Conservation (phyloP, 176 grass and related monocot genomes). For the Raddia distichophylla region DNA sequence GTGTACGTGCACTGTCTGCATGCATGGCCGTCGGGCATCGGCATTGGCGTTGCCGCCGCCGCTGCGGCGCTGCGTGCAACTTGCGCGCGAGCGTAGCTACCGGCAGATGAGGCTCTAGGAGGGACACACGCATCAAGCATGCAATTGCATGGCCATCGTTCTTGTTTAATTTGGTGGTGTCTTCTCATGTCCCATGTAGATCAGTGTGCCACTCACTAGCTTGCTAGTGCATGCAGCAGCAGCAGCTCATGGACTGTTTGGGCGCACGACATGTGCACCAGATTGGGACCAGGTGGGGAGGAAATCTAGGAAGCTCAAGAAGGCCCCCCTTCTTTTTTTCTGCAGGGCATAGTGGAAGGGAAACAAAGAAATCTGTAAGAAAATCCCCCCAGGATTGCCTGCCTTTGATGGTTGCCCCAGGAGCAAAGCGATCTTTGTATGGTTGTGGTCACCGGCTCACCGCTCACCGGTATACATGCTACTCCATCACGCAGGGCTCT, state of each 20-base stretch:
- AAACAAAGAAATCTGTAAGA: background rate
- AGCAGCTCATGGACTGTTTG: background rate
- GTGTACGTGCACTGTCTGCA: background rate
- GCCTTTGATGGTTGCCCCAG: background rate
- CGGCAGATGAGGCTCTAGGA: background rate
- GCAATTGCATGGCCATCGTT: slow-evolving; percentile 24
- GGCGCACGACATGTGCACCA: slow-evolving; percentile 1
- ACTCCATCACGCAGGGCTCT: background rate
- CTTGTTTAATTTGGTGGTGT: slow-evolving; percentile 32
- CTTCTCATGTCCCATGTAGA: slow-evolving; percentile 30
- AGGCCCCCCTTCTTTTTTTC: background rate
- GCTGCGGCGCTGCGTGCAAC: background rate
- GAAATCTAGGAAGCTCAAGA: slow-evolving; percentile 35
- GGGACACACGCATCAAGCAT: background rate
- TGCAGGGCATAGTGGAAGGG: background rate
- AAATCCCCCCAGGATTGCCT: background rate
- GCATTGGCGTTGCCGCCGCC: slow-evolving; percentile 44
- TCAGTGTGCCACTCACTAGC: slow-evolving; percentile 30
- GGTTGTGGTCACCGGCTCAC: background rate
- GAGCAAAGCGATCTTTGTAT: slow-evolving; percentile 25
- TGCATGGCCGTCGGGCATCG: background rate
- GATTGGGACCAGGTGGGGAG: slow-evolving; percentile 30
- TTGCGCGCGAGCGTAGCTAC: slow-evolving; percentile 2
- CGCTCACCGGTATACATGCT: no score
- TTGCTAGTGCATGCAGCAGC: slow-evolving; percentile 8